Base-by-base conservation (phyloP, 768 basidiomycete species). In the Cyclocybe cylindracea region DNA sequence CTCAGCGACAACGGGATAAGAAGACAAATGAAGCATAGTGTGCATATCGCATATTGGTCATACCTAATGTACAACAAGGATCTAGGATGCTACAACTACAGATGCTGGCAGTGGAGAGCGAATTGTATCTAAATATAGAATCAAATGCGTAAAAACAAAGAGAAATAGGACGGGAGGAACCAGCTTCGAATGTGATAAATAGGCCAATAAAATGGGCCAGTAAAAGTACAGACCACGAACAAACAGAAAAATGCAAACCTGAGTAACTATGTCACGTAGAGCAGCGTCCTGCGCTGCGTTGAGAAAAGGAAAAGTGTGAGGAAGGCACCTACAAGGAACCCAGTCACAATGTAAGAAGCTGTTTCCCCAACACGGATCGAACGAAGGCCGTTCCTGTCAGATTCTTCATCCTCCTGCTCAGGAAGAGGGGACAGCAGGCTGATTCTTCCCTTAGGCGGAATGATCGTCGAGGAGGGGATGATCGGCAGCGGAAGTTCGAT, bases 251-350 rank as follows among this genome's bases (percentile, higher is more conserved):
- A 24, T 24, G 16, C n/a, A n/a, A 55, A 46, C 19, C 36, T 43
- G 24, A 48, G 33, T 41, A 40, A 39, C 47, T 50, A 68, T 43
- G 70, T 70, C 56, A 69, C 58, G 44, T 63, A 65, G 13, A 72
- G 48, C 49, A 72, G 51, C 52, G 66, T 66, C 59, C 63, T 63
- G 52, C 68, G 66, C 47, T 70, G 70, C 34, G 70, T 66, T 10
- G 67, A 63, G 41, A 72, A 60, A 8, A 72, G 44, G 43, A 66
- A 64, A 13, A 69, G 54, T 6, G 70, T 72, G 35, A 69, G 56
- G 49, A 70, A 65, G 7, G 70, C 68, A 16, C 70, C 70, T 38
- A 70, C 61, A 44, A 87, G 69, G 59, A 87, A 81, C 35, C 85
- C 86, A 16, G 84, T 71, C 19, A 74, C 70, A 13, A 75, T 52